phyloP scores from a whole-genome alignment of 2,329 filamentous ascomycete species.

The Pestalotiopsis sp. region DNA sequence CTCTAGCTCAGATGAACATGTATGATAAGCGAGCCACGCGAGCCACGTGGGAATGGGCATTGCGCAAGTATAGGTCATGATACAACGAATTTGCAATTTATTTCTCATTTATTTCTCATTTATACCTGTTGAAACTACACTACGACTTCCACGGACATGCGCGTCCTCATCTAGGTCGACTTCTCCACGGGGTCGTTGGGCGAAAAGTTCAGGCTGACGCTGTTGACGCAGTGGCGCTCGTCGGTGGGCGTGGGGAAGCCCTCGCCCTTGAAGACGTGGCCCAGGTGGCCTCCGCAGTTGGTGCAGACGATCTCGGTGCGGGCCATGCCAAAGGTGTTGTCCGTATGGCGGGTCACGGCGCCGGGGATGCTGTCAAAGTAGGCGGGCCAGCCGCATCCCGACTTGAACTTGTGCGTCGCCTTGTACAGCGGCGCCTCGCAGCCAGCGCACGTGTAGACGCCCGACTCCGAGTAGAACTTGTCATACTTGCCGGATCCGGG shows the following conservation, averaged over 20 bases:
- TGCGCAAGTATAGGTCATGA: no score
- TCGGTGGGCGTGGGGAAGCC: constrained; percentile 84
- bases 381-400: constrained; percentile 95
- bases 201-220: constrained; percentile 83
- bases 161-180: background rate
- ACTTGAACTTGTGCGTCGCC: constrained; percentile 93
- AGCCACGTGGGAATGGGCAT: no score
- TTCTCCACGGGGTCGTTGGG: constrained; percentile 51
- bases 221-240: constrained; percentile 97
- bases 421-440: constrained; percentile 90
- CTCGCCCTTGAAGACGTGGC: constrained; percentile 92
- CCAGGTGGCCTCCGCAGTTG: constrained; percentile 91
- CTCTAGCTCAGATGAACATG: no score
- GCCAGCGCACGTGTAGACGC: constrained; percentile 85
- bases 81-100: no score
- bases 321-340: constrained; percentile 77
- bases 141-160: no score
- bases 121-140: no score
- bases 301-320: constrained; percentile 92
- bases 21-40: no score
- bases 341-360: constrained; percentile 81
- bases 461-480: constrained; percentile 76
- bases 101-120: no score
- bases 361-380: constrained; percentile 96
- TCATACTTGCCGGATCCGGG: constrained; percentile 83